Evolutionary conservation across 257 asterid genomes (phyloP).

Genomic region (Cruciata laevipes): DNA sequence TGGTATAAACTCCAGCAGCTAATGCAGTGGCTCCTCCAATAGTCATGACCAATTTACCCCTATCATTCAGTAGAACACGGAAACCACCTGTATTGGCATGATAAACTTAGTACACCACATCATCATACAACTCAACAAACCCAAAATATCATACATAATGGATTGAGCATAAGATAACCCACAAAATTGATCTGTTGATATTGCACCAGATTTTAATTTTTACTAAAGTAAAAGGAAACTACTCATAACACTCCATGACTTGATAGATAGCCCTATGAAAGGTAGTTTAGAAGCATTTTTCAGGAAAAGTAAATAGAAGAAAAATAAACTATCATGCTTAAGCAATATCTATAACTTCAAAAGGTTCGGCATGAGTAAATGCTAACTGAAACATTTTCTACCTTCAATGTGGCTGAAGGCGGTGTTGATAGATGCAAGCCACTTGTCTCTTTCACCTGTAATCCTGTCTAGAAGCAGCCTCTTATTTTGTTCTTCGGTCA

Average conservation of each 20-base stretch:
- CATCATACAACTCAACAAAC: constrained; percentile 1
- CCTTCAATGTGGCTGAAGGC: constrained; percentile 95
- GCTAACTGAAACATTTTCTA: constrained; percentile 17
- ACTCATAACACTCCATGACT: not conserved
- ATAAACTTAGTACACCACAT: constrained; percentile 15
- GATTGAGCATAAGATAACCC: not conserved
- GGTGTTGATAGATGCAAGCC: constrained; percentile 98
- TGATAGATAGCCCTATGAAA: not conserved
- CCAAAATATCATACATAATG: not conserved
- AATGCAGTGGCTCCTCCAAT: constrained; percentile 96
- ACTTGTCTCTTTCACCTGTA: constrained; percentile 90
- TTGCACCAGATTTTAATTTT: not conserved
- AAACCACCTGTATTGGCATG: constrained; percentile 56
- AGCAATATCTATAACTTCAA: not conserved
- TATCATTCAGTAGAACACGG: constrained; percentile 71
- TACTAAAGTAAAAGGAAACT: not conserved
- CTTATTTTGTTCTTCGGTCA: constrained; percentile 85
- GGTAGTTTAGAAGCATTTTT: not conserved
- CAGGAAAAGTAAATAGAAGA: not conserved
- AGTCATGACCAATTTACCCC: constrained; percentile 78
- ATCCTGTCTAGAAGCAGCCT: constrained; percentile 79
- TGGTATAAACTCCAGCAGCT: constrained; percentile 96
- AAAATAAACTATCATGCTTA: constrained; percentile 2
- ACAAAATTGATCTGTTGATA: not conserved
- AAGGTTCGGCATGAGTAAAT: not conserved